Conservation (phyloP, 148 eudicot species). For the Cornus suecica region DNA sequence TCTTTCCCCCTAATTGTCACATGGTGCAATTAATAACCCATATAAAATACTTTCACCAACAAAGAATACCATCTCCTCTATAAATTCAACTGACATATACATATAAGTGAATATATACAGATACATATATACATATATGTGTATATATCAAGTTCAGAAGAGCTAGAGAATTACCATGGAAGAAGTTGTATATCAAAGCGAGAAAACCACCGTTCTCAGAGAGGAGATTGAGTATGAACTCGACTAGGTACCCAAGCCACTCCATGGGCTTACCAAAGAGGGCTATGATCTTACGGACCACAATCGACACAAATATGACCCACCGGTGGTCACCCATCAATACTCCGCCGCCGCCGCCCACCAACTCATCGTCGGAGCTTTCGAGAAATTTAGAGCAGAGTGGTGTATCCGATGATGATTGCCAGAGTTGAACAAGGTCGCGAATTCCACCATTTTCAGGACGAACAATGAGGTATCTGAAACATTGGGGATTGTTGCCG, state of each 20-base stretch:
- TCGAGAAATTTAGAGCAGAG: conserved; percentile 47
- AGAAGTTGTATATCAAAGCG: conserved; percentile 35
- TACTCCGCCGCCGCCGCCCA: conserved; percentile 20
- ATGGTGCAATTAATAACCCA: background rate
- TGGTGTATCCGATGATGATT: conserved; percentile 13
- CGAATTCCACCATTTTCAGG: conserved; percentile 48
- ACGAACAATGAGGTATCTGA: conserved; percentile 48
- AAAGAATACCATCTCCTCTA: background rate
- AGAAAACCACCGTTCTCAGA: conserved; percentile 47
- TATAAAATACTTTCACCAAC: background rate
- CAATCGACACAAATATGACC: conserved; percentile 74
- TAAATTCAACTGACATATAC: background rate
- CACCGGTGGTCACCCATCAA: conserved; percentile 40
- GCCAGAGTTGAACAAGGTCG: conserved; percentile 47
- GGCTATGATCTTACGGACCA: conserved; percentile 48
- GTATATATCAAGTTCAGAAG: background rate
- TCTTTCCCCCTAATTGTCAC: too few relatives aligned
- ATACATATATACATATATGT: background rate
- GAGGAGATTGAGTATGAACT: conserved; percentile 66
- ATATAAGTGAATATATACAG: background rate
- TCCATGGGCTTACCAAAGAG: conserved; percentile 58
- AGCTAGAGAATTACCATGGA: conserved; percentile 46
- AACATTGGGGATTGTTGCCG: background rate
- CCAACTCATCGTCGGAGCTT: conserved; percentile 18
- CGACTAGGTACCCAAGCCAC: conserved; percentile 50